Evolutionary conservation across 2,329 filamentous ascomycete species (phyloP), one percentile per base, ranked within the genome.

Genomic region (Xylariaceae sp.): DNA sequence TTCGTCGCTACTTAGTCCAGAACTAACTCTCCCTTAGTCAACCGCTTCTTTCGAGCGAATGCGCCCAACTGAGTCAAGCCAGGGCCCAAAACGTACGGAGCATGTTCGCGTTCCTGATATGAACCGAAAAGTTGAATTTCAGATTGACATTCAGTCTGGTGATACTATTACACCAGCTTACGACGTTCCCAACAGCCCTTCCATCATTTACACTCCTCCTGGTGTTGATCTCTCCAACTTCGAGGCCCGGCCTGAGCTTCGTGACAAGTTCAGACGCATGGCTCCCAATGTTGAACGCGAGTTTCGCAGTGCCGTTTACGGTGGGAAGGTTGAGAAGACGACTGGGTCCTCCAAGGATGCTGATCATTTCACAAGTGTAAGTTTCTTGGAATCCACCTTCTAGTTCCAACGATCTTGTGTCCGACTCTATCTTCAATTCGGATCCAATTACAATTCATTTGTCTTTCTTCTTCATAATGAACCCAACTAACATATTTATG

Each of bases 401-500:
- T 32, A 12, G 4, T 8, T 14, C 27, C 16, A 32, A 8, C 7
- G 4, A 32, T 32, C 27, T 8, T 16, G 16, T 4, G 5, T 16
- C 27, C 7, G 12, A 4, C 16, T 16, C 7, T 8, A 14, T 32
- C 7, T 16, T 16, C 27, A 14, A 8, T 32, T 32, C 12, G 12
- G 4, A 8, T 8, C 21, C 5, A 32, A 41, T 8, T 10, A 23
- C 21, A 12, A 33, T 16, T 8, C n/a, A n/a, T n/a, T n/a, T n/a
- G n/a, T n/a, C n/a, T n/a, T n/a, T n/a, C n/a, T n/a, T n/a, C n/a
- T n/a, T n/a, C n/a, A n/a, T n/a, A n/a, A 16, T 16, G 7, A 32
- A 32, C 27, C 7, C 27, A 16, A 32, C 16, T 32, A 6, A 53
- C 22, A 41, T 48, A 44, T 14, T 22, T n/a, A 35, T 35, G 2